Percentiles rank a stretch among this genome's conserved stretches.
Conservation (phyloP, 2,329 filamentous ascomycete genomes). For the Huntiella omanensis region DNA sequence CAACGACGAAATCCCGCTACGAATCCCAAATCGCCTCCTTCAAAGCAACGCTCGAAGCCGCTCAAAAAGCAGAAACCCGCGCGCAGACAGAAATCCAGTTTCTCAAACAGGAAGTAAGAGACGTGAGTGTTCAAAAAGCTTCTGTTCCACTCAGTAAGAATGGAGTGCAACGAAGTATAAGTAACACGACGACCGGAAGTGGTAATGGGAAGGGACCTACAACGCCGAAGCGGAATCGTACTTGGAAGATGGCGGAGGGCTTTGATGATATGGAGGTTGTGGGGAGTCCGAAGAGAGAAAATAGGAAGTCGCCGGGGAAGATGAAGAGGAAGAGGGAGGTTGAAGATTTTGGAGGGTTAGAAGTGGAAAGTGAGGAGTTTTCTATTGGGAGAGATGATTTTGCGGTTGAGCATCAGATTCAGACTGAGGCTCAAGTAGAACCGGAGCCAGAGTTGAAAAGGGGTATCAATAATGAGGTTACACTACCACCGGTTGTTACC, state of each 20-base stretch:
- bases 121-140: constrained; percentile 23
- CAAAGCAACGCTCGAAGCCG: constrained; percentile 19
- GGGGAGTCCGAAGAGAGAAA: constrained; percentile 23
- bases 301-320: constrained; percentile 31
- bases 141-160: neutral
- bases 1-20: constrained; percentile 42
- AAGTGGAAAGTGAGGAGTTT: constrained; percentile 27
- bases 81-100: constrained; percentile 45
- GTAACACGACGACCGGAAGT: constrained; percentile 11
- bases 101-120: constrained; percentile 49
- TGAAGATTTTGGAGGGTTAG: constrained; percentile 39
- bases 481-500: neutral
- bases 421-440: neutral
- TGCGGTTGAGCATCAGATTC: neutral
- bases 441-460: neutral
- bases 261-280: constrained; percentile 51
- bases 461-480: neutral
- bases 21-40: constrained; percentile 41
- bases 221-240: constrained; percentile 40
- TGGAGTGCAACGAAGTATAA: constrained; percentile 21
- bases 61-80: constrained; percentile 43
- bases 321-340: constrained; percentile 50
- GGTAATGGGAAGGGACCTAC: constrained; percentile 20
- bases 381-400: neutral
- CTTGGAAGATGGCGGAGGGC: constrained; percentile 48